Base-by-base conservation (phyloP, 1,139 yeast genomes). In the Williopsis jadinii region DNA sequence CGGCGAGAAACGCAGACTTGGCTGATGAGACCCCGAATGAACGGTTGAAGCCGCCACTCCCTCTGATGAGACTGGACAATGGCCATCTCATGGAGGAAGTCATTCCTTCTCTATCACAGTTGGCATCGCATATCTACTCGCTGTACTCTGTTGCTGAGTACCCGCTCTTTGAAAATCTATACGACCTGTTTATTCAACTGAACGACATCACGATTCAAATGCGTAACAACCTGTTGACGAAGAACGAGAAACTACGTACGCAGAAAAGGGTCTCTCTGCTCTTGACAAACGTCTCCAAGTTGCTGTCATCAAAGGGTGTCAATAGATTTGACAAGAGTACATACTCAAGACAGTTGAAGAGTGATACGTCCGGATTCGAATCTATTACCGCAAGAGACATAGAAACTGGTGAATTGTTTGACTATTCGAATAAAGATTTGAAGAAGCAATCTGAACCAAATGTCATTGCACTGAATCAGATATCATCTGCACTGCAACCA, bases 321-420 rank as follows among this genome's bases (percentile, higher is more conserved):
- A 61, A 62, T 44, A 53, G 56, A 42, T 52, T 56, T 24, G 51
- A 50, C 11, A 57, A 61, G 13, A 6, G 47, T 51, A 12, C 50
- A 52, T 19, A 32, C 12, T 40, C 47, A 1, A 35, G 37, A 11
- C 42, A 39, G 10, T 47, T 55, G 28, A 55, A 58, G 32, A 62
- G 80, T 41, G 95, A 86, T 59, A 75, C 83, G 33, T 75, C 85
- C 13, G 95, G 92, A 26, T 82, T 84, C 55, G 84, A 83, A 56
- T 77, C 90, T 2, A 71, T 83, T 35, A 66, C 81, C 50, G 73
- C 87, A 1, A 73, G 92, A 64, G 78, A 80, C 52, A 65, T 75
- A 8, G 51, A 61, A 19, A 65, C 82, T 13, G 95, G 95, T 39
- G 80, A 78, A 44, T 65, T 86, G 41, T 72, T 79, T 51, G 63